Evolutionary conservation across 257 asterid genomes (phyloP), one percentile per base, ranked within the genome.

Genomic region (Solanum medicagineum): DNA sequence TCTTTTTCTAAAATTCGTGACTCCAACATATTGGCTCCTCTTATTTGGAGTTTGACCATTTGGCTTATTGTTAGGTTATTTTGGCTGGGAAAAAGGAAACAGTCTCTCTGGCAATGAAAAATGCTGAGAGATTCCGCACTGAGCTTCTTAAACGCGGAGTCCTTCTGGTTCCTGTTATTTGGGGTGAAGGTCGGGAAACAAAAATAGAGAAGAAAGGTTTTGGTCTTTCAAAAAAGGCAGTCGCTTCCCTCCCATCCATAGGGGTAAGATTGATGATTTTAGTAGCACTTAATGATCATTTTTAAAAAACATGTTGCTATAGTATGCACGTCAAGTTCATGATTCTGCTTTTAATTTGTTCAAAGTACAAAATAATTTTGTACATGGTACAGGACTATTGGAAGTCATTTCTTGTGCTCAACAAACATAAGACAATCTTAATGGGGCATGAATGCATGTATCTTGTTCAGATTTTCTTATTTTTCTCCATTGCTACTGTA

Each of bases 71-170:
- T 86, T 90, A 96, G 99, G 98, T 96, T 86, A 96, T 96, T 89
- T 90, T 96, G 95, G 97, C 97, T 65, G 99, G 97, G 74, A 90
- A 89, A 69, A 94, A 93, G 87, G 99, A 95, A 80, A 91, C 95
- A 15, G 94, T 96, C 83, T 89, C 92, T 86, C 88, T 87, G 59
- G 96, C 99, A 85, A 86, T 93, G 89, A 86, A 87, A 87, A 94
- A 90, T 88, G 98, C 98, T 45, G 99, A 96, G 91, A 92, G 94
- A 86, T 95, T 95, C 84, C 95, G 98, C 7, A 86, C 92, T 44
- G 98, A 96, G 90, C 98, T 96, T 82, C 91, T 96, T 45, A 88
- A 84, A 73, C 90, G 99, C 66, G 98, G 98, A 71, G 92, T 96
- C 87, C 93, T 96, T 83, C 90, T 96, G 84, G 91, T 96, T 87